Percentiles rank a stretch among this genome's conserved stretches.
These are phyloP conservation scores for Aspergillus persii DNA, from an alignment of 2,329 filamentous ascomycete species.

Conservation along the genomic window DNA sequence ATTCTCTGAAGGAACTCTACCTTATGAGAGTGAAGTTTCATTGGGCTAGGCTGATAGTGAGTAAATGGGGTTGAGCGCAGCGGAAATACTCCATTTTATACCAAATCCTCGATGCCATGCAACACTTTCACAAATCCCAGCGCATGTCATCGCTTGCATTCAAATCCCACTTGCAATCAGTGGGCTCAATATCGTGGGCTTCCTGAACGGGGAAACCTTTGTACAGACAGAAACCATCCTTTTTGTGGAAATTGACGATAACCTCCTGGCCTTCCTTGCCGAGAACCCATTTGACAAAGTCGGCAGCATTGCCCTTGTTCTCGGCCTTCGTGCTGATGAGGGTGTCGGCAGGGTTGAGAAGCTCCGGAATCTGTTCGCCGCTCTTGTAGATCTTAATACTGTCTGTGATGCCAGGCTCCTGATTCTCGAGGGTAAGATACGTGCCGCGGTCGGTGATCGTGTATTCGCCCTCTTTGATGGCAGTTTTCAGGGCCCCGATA, in stretches of 20 bases:
- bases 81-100: no score
- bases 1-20: no score
- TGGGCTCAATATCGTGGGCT: not conserved
- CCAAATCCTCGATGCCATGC: no score
- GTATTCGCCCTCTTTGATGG: conserved; percentile 45
- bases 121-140: no score
- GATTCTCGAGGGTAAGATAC: conserved; percentile 36
- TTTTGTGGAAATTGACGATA: conserved; percentile 39
- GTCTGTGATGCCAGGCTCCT: conserved; percentile 29
- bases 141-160: not conserved
- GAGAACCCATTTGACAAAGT: conserved; percentile 44
- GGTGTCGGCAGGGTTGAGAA: conserved; percentile 47
- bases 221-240: conserved; percentile 8
- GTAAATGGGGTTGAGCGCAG: no score
- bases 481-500: conserved; percentile 45
- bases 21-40: no score
- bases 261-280: conserved; percentile 35
- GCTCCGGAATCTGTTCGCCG: conserved; percentile 34
- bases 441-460: conserved; percentile 50
- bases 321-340: conserved; percentile 37
- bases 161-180: conserved; percentile 4
- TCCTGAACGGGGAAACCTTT: not conserved
- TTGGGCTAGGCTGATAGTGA: no score
- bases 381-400: conserved; percentile 30
- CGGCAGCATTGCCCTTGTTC: conserved; percentile 34